phyloP scores from a whole-genome alignment of 2,329 filamentous ascomycete species.

The Aspergillus fijiensis region DNA sequence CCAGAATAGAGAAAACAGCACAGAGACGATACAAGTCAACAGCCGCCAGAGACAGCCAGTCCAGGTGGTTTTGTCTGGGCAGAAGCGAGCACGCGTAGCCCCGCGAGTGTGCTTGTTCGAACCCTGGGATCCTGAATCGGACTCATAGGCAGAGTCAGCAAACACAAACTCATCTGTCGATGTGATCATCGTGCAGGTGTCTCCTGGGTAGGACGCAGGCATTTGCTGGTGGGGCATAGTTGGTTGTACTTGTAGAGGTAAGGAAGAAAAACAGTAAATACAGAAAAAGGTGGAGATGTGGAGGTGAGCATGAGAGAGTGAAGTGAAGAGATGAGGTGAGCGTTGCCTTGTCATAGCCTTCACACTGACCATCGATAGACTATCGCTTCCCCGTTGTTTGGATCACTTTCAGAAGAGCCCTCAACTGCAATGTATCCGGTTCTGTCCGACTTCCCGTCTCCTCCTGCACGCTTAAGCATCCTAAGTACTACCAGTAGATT shows the following conservation, averaged over 20 bases:
- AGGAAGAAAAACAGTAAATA: neutral
- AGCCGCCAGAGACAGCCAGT: neutral
- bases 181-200: neutral
- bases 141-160: neutral
- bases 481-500: no score
- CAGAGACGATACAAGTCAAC: neutral
- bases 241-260: neutral
- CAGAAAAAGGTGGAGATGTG: neutral
- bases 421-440: no score
- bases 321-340: no score
- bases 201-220: neutral
- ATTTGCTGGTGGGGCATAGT: neutral
- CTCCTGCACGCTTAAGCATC: no score
- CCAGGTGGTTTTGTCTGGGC: neutral
- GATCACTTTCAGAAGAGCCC: no score
- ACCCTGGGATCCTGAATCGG: neutral
- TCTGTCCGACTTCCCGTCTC: no score
- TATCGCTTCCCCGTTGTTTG: no score
- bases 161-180: neutral
- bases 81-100: neutral
- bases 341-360: no score
- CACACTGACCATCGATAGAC: no score
- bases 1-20: neutral
- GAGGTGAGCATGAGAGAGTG: neutral
- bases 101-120: neutral